Conservation (phyloP, 768 basidiomycete genomes). For the Suillus cothurnatus region DNA sequence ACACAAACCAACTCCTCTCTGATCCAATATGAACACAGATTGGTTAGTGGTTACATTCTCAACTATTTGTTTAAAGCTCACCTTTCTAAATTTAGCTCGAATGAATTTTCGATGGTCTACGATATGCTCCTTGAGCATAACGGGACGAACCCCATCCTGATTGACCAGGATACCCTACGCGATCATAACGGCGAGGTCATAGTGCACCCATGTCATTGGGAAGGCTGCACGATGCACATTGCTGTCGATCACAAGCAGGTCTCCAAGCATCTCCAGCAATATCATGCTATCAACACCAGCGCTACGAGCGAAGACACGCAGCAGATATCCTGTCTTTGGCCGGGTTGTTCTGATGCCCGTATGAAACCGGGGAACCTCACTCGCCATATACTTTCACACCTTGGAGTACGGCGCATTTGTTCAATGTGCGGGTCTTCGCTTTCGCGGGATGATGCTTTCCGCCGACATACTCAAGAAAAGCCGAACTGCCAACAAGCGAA, state of each 20-base stretch:
- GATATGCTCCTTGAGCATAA: not conserved
- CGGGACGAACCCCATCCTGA: not conserved
- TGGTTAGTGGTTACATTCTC: not conserved
- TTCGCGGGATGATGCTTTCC: slow-evolving; percentile 1
- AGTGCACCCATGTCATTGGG: not conserved
- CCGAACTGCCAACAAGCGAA: not conserved
- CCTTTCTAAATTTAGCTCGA: not conserved
- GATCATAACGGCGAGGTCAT: not conserved
- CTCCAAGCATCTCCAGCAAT: not conserved
- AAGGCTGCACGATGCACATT: not conserved
- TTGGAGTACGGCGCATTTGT: not conserved
- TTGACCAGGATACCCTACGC: not conserved
- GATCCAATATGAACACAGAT: not conserved
- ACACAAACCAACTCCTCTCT: not conserved
- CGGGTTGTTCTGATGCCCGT: not conserved
- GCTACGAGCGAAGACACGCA: not conserved
- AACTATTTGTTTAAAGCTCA: not conserved
- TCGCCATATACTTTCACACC: not conserved
- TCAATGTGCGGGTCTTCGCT: not conserved
- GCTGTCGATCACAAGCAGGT: not conserved
- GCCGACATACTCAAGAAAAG: not conserved
- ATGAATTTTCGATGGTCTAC: not conserved
- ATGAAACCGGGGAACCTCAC: not conserved
- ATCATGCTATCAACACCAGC: not conserved
- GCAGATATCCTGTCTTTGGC: not conserved